These are phyloP conservation scores for Aureobasidium sp. DNA, from an alignment of 2,329 filamentous ascomycete species.

Conservation along the genomic window DNA sequence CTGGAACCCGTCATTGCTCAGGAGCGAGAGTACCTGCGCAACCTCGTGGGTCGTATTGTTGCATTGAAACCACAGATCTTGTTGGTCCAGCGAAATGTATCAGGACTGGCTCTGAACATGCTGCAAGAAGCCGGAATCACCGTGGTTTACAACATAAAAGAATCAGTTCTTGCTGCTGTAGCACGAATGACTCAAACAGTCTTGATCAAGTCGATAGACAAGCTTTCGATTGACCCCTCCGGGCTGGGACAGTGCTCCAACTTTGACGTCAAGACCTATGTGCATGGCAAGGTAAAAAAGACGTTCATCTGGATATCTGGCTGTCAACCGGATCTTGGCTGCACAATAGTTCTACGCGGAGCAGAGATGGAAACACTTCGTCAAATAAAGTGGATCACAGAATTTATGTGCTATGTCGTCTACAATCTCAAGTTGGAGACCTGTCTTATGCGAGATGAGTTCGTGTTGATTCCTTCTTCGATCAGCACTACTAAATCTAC, in stretches of 20 bases:
- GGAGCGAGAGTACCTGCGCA: conserved; percentile 85
- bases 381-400: conserved; percentile 84
- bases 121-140: conserved; percentile 83
- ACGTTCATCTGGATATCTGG: conserved; percentile 95
- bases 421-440: conserved; percentile 97
- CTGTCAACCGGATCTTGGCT: conserved; percentile 81
- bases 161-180: conserved; percentile 90
- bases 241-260: conserved; percentile 72
- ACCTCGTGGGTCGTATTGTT: conserved; percentile 85
- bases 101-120: conserved; percentile 81
- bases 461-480: conserved; percentile 64
- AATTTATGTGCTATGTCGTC: conserved; percentile 98
- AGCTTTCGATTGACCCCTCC: conserved; percentile 68
- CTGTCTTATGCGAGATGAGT: conserved; percentile 86
- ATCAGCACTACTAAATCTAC: neutral
- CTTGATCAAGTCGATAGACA: conserved; percentile 91
- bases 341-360: conserved; percentile 86
- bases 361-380: conserved; percentile 62
- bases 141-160: conserved; percentile 93
- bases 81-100: conserved; percentile 87
- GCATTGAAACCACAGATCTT: conserved; percentile 77
- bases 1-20: conserved; percentile 93
- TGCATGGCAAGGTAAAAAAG: conserved; percentile 77
- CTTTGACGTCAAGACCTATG: conserved; percentile 93
- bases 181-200: conserved; percentile 85